These are phyloP conservation scores for Kondoa subrosea DNA, from an alignment of 768 basidiomycete genomes.

Conservation along the genomic window DNA sequence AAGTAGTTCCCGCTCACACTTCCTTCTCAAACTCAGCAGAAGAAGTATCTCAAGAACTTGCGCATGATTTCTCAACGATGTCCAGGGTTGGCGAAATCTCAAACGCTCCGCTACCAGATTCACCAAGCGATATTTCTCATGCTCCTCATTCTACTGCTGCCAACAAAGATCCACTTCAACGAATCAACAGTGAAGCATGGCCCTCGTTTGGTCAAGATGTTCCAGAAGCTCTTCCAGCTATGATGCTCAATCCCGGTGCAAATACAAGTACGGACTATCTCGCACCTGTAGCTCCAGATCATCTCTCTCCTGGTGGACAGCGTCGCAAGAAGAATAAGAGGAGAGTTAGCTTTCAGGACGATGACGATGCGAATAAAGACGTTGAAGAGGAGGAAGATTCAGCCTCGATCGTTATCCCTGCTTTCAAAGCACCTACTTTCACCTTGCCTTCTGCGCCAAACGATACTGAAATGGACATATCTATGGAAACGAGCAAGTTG, in stretches of 20 bases:
- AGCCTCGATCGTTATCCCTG: too few relatives aligned
- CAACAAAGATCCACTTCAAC: neutral
- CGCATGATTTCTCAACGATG: neutral
- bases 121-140: neutral
- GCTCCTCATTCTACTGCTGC: neutral
- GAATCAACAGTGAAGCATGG: neutral
- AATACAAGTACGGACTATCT: neutral
- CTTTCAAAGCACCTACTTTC: too few relatives aligned
- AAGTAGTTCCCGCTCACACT: too few relatives aligned
- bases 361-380: neutral
- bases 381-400: too few relatives aligned
- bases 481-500: too few relatives aligned
- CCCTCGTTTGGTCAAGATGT: neutral
- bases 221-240: neutral
- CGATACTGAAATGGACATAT: too few relatives aligned
- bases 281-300: neutral
- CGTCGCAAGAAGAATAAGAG: neutral
- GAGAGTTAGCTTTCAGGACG: neutral
- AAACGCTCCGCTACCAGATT: neutral
- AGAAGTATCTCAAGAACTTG: neutral
- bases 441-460: too few relatives aligned
- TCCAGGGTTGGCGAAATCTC: neutral
- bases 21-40: neutral
- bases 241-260: neutral
- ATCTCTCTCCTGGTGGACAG: neutral